A percentile compares a stretch with the other conserved stretches of the same genome.
Conservation (phyloP, 768 basidiomycete species). For the Suillus paluster region DNA sequence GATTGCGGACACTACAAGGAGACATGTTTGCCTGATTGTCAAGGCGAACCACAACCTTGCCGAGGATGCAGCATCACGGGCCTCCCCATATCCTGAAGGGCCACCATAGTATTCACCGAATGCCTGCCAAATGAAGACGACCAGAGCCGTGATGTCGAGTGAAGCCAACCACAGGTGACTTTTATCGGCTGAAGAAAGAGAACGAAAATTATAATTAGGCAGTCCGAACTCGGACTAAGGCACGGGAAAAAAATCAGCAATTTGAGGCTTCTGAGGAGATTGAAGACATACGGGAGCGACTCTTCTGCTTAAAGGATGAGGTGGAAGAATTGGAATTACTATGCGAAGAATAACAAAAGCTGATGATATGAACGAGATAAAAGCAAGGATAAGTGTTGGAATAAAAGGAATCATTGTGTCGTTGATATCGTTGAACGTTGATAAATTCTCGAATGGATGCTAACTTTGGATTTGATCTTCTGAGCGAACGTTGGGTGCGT, state of each 20-base stretch:
- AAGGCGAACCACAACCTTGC: constrained; percentile 71
- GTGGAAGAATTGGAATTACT: constrained; percentile 74
- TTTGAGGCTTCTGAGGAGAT: constrained; percentile 2
- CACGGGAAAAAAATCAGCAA: constrained; percentile 20
- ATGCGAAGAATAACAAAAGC: constrained; percentile 79
- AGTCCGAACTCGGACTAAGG: constrained; percentile 74
- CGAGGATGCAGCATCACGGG: constrained; percentile 55
- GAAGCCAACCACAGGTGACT: constrained; percentile 74
- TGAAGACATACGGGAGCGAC: constrained; percentile 64
- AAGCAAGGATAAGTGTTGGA: constrained; percentile 66
- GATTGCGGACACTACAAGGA: constrained; percentile 61
- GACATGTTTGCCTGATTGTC: constrained; percentile 69
- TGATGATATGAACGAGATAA: constrained; percentile 74
- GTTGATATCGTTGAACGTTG: constrained; percentile 21
- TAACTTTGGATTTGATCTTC: constrained; percentile 3
- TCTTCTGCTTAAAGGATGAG: constrained; percentile 72
- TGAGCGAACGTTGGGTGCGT: constrained; percentile 32
- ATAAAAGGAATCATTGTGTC: constrained; percentile 66
- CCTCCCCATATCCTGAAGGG: constrained; percentile 46
- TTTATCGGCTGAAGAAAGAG: constrained; percentile 70
- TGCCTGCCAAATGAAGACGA: constrained; percentile 69
- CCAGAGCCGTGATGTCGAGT: constrained; percentile 65
- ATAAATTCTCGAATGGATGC: constrained; percentile 16
- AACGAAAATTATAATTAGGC: constrained; percentile 59
- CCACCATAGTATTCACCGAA: constrained; percentile 55